Evolutionary conservation across 2,329 filamentous ascomycete genomes (phyloP).

Genomic region (Colletotrichum cereale): DNA sequence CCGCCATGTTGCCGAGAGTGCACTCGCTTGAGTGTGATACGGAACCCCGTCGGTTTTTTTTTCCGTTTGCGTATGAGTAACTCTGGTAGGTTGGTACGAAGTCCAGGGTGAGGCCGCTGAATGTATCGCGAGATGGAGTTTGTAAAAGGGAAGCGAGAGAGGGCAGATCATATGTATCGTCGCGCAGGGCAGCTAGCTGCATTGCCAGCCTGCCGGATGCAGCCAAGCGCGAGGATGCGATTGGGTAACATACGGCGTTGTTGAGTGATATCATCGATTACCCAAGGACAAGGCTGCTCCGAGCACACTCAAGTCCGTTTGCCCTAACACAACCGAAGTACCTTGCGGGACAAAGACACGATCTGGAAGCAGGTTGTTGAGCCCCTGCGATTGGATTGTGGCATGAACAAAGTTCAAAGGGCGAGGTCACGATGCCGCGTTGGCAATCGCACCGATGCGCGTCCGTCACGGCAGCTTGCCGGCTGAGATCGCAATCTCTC

Average conservation of each 20-base stretch:
- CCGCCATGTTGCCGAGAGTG: conserved; percentile 20
- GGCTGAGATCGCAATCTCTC: background rate
- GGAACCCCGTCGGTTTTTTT: background rate
- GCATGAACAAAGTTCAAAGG: background rate
- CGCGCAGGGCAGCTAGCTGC: background rate
- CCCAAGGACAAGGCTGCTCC: background rate
- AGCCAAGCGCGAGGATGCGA: background rate
- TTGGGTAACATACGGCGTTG: conserved; percentile 18
- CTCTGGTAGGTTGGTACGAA: background rate
- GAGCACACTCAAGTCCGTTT: background rate
- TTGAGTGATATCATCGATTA: conserved; percentile 2
- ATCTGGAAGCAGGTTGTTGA: background rate
- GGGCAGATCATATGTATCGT: background rate
- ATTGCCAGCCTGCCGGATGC: background rate
- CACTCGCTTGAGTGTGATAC: background rate
- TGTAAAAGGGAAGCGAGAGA: background rate
- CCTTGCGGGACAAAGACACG: background rate
- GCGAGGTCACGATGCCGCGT: background rate
- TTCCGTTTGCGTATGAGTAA: background rate
- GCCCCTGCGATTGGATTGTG: background rate
- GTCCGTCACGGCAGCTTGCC: background rate
- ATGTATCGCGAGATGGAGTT: background rate
- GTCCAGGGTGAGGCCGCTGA: background rate
- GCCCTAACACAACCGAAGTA: background rate
- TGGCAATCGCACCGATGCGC: background rate